Conservation (phyloP, 768 basidiomycete genomes). For the Termitomyces sp. region DNA sequence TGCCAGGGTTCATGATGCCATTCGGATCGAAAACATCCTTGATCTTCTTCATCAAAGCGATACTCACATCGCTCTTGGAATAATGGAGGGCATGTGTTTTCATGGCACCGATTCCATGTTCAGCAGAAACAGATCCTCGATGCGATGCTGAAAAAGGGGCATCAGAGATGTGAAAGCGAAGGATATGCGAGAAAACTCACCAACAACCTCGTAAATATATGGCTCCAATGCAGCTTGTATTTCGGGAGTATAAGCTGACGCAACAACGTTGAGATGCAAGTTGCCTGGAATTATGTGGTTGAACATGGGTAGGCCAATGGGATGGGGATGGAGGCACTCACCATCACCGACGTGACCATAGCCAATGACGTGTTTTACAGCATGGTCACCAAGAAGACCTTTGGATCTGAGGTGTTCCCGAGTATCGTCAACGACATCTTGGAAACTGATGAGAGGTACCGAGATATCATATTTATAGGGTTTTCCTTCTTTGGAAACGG, state of each 20-base stretch:
- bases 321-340: conserved; percentile 31
- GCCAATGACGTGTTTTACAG: conserved; percentile 84
- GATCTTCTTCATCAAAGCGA: conserved; percentile 88
- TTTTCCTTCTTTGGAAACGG: conserved; percentile 89
- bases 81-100: conserved; percentile 89
- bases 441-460: conserved; percentile 83
- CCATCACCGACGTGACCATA: conserved; percentile 98
- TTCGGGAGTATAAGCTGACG: conserved; percentile 77
- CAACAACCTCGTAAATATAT: conserved; percentile 89
- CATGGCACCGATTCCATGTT: conserved; percentile 96
- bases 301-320: not conserved
- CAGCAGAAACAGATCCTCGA: conserved; percentile 92
- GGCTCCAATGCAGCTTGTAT: conserved; percentile 90
- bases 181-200: conserved; percentile 40
- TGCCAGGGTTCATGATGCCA: conserved; percentile 92
- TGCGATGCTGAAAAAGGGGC: conserved; percentile 52
- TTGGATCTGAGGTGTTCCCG: conserved; percentile 67
- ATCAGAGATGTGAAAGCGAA: not conserved
- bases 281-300: conserved; percentile 57
- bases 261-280: conserved; percentile 89
- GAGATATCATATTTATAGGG: conserved; percentile 97
- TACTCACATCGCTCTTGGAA: conserved; percentile 76
- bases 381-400: conserved; percentile 67
- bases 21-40: conserved; percentile 87
- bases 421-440: conserved; percentile 81